Base-by-base conservation (phyloP, 2,329 filamentous ascomycete species). In the Fusarium sterilihyphosum region DNA sequence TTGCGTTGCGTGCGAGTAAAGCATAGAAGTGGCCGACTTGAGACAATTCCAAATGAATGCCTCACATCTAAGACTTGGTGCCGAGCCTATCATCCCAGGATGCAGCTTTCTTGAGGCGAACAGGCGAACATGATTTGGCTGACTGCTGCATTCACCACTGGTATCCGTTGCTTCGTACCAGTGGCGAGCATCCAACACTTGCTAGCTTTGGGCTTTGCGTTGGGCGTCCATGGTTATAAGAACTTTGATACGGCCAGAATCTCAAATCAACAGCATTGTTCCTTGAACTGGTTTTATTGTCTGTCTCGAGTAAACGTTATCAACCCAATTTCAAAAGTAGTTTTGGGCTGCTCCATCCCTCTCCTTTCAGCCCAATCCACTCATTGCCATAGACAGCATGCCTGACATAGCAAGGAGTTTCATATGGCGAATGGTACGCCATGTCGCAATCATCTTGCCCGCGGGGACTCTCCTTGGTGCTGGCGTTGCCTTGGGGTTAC, bases 391-490 rank as follows among this genome's bases (percentile, higher is more conserved):
- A 67, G 46, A 46, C 35, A 53, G 14, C 49, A 62, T 62, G 50
- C 35, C 47, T 14, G 46, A 66, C n/a, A 46, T 38, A 40, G 37
- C 59, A 41, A 41, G 54, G 33, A 41, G 22, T 54, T 38, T 47
- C 33, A 31, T 35, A 38, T 54, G 65, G 66, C 40, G 38, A 40
- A 46, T 33, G 40, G 43, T 58, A 52, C 53, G 40, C n/a, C 57
- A 65, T 67, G 33, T 61, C 29, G 37, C 56, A 26, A 46, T 46
- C 40, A 40, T 71, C 26, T n/a, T 76, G 44, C 66, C 76, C 29
- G 63, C 56, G 26, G 74, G 76, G 18, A 61, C 63, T 37, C 62
- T 78, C 14, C 63, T 67, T 35, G 74, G 72, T 64, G 53, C 76
- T 46, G 61, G 65, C 26, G 24, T 77, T 26, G 67, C 68, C 22